Evolutionary conservation across 768 basidiomycete genomes (phyloP), one percentile per base, ranked within the genome.

Genomic region (Chiua virens): DNA sequence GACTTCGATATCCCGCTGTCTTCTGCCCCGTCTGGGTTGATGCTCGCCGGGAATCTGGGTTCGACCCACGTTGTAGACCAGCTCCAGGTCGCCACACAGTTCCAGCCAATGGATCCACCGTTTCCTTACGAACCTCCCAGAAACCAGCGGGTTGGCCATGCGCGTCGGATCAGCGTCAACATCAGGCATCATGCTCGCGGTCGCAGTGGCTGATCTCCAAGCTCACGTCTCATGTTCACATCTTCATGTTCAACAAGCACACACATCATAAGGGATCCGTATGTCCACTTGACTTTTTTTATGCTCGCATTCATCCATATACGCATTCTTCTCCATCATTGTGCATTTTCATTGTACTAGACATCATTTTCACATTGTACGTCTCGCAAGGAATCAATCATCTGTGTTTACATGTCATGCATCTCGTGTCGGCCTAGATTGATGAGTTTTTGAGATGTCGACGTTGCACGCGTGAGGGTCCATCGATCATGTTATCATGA

Each of bases 141-240:
- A 47, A 50, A 59, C 37, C 66, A 69, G 50, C 63, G 54, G n/a
- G 56, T 61, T 2, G 75, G 75, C 6, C 74, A 76, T 36, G 68
- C 71, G 13, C 66, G 70, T 25, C 71, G 75, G 14, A 64, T 75
- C 53, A 76, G 71, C 50, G 68, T 75, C 50, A 52, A 62, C 37
- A 49, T 73, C 59, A 73, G 69, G 60, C 70, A 68, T 42, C 50
- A 52, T 0, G 27, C 15, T 49, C 48, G 54, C 5, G 25, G 40
- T 14, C 40, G 23, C 30, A 56, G 34, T 34, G 49, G 47, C 9
- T 67, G 45, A 66, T 25, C 27, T 8, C 2, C 7, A 3, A 20
- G 5, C 32, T 15, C 20, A 3, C 17, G 23, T 15, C 15, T 45
- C 41, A 3, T 11, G 2, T 30, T 30, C 13, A 1, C 30, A 30